Evolutionary conservation across 2,329 filamentous ascomycete genomes (phyloP).

Genomic region (Daldinia eschscholtzii): DNA sequence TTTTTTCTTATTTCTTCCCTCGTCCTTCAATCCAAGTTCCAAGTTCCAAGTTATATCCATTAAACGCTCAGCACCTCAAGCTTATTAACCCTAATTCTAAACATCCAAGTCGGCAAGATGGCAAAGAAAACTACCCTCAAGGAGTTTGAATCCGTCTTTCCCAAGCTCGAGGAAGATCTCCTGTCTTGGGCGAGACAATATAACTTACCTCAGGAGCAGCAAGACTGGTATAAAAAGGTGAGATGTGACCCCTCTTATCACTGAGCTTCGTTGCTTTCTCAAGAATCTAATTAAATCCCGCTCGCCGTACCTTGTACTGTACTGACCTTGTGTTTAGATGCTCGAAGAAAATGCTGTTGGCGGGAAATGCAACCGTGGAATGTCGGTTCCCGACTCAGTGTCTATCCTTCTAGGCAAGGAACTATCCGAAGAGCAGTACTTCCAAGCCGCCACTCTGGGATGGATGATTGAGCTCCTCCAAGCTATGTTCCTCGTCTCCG

Average conservation of each 20-base stretch:
- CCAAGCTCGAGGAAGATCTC: slow-evolving; percentile 85
- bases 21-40: background rate
- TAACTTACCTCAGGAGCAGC: slow-evolving; percentile 82
- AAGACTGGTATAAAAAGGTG: slow-evolving; percentile 90
- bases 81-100: background rate
- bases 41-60: background rate
- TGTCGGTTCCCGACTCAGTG: slow-evolving; percentile 94
- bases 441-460: slow-evolving; percentile 86
- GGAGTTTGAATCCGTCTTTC: slow-evolving; percentile 92
- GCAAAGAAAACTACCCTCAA: slow-evolving; percentile 80
- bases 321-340: slow-evolving; percentile 64
- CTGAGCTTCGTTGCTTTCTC: slow-evolving; percentile 16
- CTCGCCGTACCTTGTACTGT: background rate
- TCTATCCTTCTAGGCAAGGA: slow-evolving; percentile 79
- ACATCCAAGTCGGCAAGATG: slow-evolving; percentile 58
- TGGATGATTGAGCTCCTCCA: slow-evolving; percentile 99
- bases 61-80: background rate
- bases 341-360: slow-evolving; percentile 89
- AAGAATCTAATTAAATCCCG: background rate
- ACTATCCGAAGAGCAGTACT: slow-evolving; percentile 86
- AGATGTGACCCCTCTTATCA: slow-evolving; percentile 36
- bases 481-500: slow-evolving; percentile 97
- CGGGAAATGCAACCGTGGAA: slow-evolving; percentile 98
- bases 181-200: slow-evolving; percentile 83
- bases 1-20: background rate